A percentile compares a stretch with the other conserved stretches of the same genome.
These are phyloP conservation scores for Claviceps africana DNA, from an alignment of 2,329 filamentous ascomycete genomes.

Conservation along the genomic window DNA sequence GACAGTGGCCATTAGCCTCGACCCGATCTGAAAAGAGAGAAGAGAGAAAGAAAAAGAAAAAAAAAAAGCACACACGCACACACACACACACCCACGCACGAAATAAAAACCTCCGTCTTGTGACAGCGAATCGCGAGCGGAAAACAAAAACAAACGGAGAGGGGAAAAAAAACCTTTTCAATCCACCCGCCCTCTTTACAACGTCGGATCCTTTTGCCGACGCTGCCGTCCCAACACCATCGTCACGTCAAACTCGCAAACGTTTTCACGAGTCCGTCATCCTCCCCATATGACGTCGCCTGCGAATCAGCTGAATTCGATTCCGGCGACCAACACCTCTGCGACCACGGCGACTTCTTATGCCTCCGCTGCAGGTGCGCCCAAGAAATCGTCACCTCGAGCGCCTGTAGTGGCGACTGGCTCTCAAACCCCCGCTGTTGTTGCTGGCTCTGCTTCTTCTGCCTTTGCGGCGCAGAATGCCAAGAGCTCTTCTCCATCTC, in stretches of 20 bases:
- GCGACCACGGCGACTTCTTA: slow-evolving; percentile 47
- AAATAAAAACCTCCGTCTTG: neutral
- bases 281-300: slow-evolving; percentile 44
- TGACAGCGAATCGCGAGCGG: slow-evolving; percentile 6
- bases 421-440: slow-evolving; percentile 39
- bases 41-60: neutral
- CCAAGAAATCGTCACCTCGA: slow-evolving; percentile 46
- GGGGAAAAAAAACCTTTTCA: slow-evolving; percentile 1
- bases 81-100: neutral
- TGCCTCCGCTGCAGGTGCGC: slow-evolving; percentile 51
- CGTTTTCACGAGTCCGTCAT: slow-evolving; percentile 1
- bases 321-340: slow-evolving; percentile 43
- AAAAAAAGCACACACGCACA: neutral
- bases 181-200: slow-evolving; percentile 4
- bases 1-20: neutral
- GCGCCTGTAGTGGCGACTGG: slow-evolving; percentile 47
- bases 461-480: slow-evolving; percentile 38
- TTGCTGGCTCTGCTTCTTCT: slow-evolving; percentile 37
- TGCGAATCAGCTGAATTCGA: slow-evolving; percentile 39
- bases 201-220: neutral
- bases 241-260: neutral
- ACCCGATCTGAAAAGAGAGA: neutral
- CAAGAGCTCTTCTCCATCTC: slow-evolving; percentile 54
- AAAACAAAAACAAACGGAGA: neutral
- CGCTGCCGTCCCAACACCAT: neutral